Percentiles rank a stretch among this genome's conserved stretches.
Conservation (phyloP, 768 basidiomycete species). For the Candolleomyces aberdarensis region DNA sequence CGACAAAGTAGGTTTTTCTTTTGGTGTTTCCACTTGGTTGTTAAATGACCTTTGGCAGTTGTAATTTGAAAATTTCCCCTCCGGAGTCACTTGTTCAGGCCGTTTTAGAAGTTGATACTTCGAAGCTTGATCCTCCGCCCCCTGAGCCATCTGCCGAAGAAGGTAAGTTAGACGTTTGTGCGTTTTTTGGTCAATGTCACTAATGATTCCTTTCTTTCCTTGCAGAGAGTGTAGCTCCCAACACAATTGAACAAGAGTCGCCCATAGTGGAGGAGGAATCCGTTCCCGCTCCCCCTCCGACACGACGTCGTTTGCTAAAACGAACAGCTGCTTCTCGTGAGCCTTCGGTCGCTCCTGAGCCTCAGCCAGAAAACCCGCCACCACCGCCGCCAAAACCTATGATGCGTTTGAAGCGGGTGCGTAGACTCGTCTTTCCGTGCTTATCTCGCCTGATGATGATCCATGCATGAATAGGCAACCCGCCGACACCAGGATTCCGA, state of each 20-base stretch:
- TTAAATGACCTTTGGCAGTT: neutral
- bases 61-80: conserved; percentile 35
- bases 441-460: neutral
- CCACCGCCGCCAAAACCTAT: conserved; percentile 13
- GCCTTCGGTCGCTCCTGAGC: conserved; percentile 17
- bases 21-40: neutral
- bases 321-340: conserved; percentile 33
- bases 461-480: neutral
- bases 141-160: no score
- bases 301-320: neutral
- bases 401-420: neutral
- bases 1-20: conserved; percentile 40
- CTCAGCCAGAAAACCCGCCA: conserved; percentile 23
- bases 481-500: neutral
- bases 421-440: neutral
- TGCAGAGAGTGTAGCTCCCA: neutral
- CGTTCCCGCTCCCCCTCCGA: neutral
- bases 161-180: no score
- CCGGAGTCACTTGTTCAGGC: conserved; percentile 52
- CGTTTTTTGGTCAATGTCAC: no score
- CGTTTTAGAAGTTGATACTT: conserved; percentile 35
- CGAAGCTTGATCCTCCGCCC: conserved; percentile 17
- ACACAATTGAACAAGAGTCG: neutral
- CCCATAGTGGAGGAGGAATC: neutral
- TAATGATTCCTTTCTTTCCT: no score